Conservation (phyloP, 1,284 basidiomycete genomes). For the Tylopilus orsonianus region DNA sequence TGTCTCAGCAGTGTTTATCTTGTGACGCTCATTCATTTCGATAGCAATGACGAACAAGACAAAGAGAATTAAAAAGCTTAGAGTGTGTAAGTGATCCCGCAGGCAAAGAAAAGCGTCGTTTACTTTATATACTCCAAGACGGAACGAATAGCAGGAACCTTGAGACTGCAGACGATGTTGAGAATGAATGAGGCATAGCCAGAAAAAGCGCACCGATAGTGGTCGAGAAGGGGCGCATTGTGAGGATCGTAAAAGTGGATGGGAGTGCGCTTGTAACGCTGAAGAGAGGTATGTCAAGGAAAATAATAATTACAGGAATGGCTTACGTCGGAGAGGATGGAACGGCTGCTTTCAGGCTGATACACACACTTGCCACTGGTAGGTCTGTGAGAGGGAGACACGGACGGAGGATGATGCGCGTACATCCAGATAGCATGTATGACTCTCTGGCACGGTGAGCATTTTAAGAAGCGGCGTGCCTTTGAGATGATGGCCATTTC, state of each 20-base stretch:
- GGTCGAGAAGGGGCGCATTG: conserved; percentile 88
- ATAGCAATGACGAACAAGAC: conserved; percentile 81
- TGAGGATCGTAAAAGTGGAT: conserved; percentile 94
- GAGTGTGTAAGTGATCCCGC: conserved; percentile 58
- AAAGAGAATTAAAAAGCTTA: conserved; percentile 82
- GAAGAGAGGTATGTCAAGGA: conserved; percentile 6
- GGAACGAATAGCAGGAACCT: conserved; percentile 89
- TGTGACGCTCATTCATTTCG: conserved; percentile 64
- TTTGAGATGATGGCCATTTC: conserved; percentile 88
- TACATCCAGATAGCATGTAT: conserved; percentile 81
- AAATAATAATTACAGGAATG: neutral
- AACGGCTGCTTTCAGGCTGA: conserved; percentile 81
- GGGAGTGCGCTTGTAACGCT: conserved; percentile 93
- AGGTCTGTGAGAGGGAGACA: conserved; percentile 8
- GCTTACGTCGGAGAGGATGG: conserved; percentile 82
- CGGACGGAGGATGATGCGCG: conserved; percentile 21
- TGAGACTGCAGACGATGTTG: conserved; percentile 56
- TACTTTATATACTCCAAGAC: conserved; percentile 87
- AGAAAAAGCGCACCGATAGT: conserved; percentile 66
- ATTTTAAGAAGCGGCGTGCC: conserved; percentile 85
- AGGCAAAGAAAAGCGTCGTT: conserved; percentile 13
- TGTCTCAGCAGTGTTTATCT: conserved; percentile 64
- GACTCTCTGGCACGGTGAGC: conserved; percentile 83
- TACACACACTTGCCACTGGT: conserved; percentile 84
- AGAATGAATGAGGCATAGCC: neutral